Conservation (phyloP, 169 alveolate species). For the Haemoproteus tartakovskyi region DNA sequence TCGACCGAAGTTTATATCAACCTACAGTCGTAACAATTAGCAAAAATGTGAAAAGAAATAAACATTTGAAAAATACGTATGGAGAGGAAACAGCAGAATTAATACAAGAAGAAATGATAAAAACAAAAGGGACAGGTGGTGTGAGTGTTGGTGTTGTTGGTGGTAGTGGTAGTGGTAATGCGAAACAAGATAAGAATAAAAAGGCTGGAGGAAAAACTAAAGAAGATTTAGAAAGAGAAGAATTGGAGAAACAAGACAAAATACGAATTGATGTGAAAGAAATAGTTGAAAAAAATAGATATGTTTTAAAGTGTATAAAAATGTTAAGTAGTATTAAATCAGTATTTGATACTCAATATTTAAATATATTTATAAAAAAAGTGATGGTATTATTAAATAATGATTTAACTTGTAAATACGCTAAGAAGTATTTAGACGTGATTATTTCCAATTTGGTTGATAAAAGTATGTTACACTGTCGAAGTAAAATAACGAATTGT, state of each 20-base stretch:
- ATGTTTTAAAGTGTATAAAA: slow-evolving; percentile 32
- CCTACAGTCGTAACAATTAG: slow-evolving; percentile 46
- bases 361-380: slow-evolving; percentile 52
- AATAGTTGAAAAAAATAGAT: slow-evolving; percentile 47
- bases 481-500: slow-evolving; percentile 47
- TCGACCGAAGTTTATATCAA: slow-evolving; percentile 51
- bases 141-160: no score
- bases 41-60: slow-evolving; percentile 54
- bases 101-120: slow-evolving; percentile 42
- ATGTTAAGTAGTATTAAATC: slow-evolving; percentile 34
- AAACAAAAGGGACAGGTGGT: slow-evolving; percentile 1
- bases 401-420: slow-evolving; percentile 47
- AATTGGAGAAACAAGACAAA: slow-evolving; percentile 43
- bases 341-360: slow-evolving; percentile 24
- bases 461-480: slow-evolving; percentile 19
- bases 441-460: slow-evolving; percentile 43
- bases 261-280: slow-evolving; percentile 17
- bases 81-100: slow-evolving; percentile 64
- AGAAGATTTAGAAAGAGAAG: slow-evolving; percentile 61
- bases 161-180: background rate
- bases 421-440: slow-evolving; percentile 26
- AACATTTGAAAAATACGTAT: slow-evolving; percentile 24
- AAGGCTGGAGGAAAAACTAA: slow-evolving; percentile 33
- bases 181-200: slow-evolving; percentile 15
- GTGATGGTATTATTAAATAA: slow-evolving; percentile 51